A percentile compares a stretch with the other conserved stretches of the same genome.
These are phyloP conservation scores for Aurantiochytrium sp. DNA, from an alignment of 108 stramenopile genomes.

Conservation along the genomic window DNA sequence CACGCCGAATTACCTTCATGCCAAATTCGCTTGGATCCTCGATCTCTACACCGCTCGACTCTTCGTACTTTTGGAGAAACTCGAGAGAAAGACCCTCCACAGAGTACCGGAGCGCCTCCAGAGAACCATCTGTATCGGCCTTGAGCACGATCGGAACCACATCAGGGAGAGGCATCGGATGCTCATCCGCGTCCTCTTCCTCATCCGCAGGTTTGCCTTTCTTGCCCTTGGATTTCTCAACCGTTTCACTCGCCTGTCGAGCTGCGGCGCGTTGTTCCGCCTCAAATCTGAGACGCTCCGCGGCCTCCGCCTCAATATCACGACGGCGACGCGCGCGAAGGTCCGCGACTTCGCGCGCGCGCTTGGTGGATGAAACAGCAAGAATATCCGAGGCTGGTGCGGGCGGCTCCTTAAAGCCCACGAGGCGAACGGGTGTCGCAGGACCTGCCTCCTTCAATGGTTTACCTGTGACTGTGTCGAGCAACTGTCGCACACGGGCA, in stretches of 20 bases:
- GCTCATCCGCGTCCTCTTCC: not conserved
- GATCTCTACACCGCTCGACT: constrained; percentile 35
- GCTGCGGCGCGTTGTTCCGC: not conserved
- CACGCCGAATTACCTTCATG: constrained; percentile 74
- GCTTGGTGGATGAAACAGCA: not conserved
- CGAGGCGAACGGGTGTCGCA: constrained; percentile 58
- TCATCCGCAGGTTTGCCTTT: not conserved
- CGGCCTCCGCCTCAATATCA: not conserved
- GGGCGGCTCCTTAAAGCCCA: constrained; percentile 26
- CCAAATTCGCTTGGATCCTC: not conserved
- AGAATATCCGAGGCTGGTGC: not conserved
- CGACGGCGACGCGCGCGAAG: not conserved
- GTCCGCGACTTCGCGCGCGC: not conserved
- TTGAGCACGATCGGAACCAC: constrained; percentile 79
- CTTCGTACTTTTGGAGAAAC: constrained; percentile 24
- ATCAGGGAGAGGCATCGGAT: not conserved
- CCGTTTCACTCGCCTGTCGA: no score
- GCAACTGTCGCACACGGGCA: constrained; percentile 69
- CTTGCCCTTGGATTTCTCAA: not conserved
- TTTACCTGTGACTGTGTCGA: constrained; percentile 23
- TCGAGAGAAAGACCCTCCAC: constrained; percentile 72
- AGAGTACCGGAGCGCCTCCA: constrained; percentile 80
- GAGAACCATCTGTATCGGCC: constrained; percentile 85
- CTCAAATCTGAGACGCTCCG: not conserved
- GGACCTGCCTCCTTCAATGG: constrained; percentile 71